Evolutionary conservation across 208 protist genomes (phyloP).

Genomic region (Vickermania ingenoplastis): DNA sequence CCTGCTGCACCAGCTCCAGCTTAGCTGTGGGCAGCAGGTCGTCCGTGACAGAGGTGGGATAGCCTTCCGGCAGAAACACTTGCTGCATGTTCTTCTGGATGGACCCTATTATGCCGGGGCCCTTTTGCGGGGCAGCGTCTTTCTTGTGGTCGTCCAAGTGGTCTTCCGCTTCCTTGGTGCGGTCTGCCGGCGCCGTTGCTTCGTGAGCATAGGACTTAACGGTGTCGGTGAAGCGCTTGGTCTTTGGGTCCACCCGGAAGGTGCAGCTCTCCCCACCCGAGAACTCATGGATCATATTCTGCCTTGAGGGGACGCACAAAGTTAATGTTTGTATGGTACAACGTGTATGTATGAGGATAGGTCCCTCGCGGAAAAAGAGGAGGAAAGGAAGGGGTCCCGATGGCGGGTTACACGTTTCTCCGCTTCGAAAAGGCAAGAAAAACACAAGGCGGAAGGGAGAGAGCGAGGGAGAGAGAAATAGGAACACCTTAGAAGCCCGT

Average conservation of each 20-base stretch:
- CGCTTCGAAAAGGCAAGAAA: slow-evolving; percentile 6
- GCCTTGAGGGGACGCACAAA: not conserved
- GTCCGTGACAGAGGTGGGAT: slow-evolving; percentile 42
- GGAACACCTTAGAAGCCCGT: too few relatives aligned
- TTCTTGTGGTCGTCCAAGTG: not conserved
- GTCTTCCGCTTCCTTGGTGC: not conserved
- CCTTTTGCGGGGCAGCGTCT: not conserved
- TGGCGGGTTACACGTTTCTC: too few relatives aligned
- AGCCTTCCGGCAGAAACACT: slow-evolving; percentile 47
- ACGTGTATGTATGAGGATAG: not conserved
- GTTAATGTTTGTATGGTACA: slow-evolving; percentile 2
- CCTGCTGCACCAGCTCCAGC: slow-evolving; percentile 20
- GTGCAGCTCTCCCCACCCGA: not conserved
- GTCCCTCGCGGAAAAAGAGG: too few relatives aligned
- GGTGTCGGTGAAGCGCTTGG: not conserved
- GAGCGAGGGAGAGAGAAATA: slow-evolving; percentile 3
- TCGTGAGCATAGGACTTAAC: not conserved
- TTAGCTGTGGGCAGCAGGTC: slow-evolving; percentile 26
- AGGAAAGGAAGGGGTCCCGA: too few relatives aligned
- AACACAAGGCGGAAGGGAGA: not conserved
- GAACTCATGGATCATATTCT: slow-evolving; percentile 4
- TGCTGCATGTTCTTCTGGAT: not conserved
- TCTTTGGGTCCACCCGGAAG: not conserved
- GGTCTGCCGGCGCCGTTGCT: not conserved
- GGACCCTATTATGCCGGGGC: not conserved